A percentile compares a stretch with the other conserved stretches of the same genome.
Evolutionary conservation across 2,329 filamentous ascomycete species (phyloP).

Genomic region (Hyphodiscus sp.): DNA sequence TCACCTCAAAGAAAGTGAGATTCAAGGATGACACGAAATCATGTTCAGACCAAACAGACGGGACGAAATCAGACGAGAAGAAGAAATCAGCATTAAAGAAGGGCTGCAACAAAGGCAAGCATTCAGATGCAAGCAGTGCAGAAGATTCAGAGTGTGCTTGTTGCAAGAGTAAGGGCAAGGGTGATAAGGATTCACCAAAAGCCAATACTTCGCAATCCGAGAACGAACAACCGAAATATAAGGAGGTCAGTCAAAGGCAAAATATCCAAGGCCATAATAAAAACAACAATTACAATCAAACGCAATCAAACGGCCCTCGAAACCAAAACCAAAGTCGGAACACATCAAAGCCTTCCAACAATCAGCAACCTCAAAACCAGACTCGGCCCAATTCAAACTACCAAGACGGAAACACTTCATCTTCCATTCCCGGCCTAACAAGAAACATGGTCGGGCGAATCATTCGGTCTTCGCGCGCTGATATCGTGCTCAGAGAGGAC

Average conservation of each 20-base stretch:
- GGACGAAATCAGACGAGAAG: background rate
- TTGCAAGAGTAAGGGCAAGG: background rate
- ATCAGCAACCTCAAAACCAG: conserved; percentile 1
- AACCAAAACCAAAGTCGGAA: background rate
- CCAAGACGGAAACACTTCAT: background rate
- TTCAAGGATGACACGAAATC: background rate
- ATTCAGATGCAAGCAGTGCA: background rate
- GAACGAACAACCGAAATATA: background rate
- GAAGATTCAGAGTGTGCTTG: background rate
- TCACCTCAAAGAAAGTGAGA: background rate
- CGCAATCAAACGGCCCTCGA: background rate
- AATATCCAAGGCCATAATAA: background rate
- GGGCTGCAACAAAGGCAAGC: background rate
- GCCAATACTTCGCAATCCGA: background rate
- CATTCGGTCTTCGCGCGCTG: conserved; percentile 38
- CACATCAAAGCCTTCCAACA: background rate
- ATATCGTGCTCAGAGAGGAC: conserved; percentile 39
- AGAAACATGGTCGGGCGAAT: conserved; percentile 29
- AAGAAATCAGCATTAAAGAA: background rate
- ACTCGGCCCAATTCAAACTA: background rate
- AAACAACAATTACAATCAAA: background rate
- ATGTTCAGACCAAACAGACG: background rate
- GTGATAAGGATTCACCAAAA: background rate
- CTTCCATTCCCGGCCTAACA: background rate
- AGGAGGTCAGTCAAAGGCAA: background rate